Percentiles rank a stretch among this genome's conserved stretches.
Evolutionary conservation across 257 asterid genomes (phyloP).

Genomic region (Przewalskia tangutica): DNA sequence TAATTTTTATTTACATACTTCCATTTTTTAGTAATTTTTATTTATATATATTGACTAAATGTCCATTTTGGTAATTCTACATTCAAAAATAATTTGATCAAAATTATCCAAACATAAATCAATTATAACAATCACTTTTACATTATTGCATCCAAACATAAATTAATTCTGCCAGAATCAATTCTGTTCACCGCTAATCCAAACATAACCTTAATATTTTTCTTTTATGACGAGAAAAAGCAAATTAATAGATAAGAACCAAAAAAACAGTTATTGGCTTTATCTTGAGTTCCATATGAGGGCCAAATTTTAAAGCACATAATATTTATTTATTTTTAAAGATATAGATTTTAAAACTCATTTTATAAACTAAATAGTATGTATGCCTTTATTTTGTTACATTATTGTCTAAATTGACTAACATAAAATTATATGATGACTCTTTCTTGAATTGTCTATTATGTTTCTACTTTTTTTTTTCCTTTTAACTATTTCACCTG

Average conservation of each 20-base stretch:
- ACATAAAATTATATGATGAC: neutral
- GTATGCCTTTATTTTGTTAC: neutral
- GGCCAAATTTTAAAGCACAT: constrained; percentile 2
- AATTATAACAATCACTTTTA: too few species aligned
- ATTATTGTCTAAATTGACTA: neutral
- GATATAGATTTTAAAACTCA: neutral
- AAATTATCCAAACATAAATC: too few species aligned
- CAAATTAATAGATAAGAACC: neutral
- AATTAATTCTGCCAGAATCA: too few species aligned
- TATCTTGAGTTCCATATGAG: neutral
- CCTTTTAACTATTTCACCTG: neutral
- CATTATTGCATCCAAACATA: too few species aligned
- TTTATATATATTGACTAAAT: too few species aligned
- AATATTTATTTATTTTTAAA: neutral
- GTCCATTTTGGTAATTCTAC: too few species aligned
- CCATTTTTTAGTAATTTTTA: too few species aligned
- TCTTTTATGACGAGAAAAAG: neutral
- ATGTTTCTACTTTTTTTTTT: neutral
- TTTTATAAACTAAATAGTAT: neutral
- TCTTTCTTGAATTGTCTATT: neutral
- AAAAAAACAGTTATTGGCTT: neutral
- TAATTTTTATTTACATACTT: too few species aligned
- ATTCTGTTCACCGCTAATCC: too few species aligned
- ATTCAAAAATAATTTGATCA: too few species aligned
- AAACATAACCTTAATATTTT: too few species aligned